Conservation (phyloP, 495 filamentous ascomycete genomes). For the Penicillium simplicissimum region DNA sequence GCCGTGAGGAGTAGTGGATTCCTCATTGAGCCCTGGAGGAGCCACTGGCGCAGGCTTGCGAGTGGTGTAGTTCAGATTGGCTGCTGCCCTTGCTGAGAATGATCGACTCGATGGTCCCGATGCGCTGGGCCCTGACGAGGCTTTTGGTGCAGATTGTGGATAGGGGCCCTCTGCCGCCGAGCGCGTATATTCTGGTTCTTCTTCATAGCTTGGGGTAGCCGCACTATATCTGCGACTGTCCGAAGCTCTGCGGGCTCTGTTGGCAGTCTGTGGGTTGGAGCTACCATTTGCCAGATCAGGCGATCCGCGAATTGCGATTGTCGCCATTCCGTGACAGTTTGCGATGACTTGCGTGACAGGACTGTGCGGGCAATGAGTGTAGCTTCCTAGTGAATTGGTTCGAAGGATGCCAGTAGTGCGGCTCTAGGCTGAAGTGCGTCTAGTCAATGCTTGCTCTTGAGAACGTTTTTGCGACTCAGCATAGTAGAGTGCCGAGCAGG, state of each 20-base stretch:
- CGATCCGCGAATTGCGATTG: slow-evolving; percentile 20
- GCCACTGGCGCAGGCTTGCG: slow-evolving; percentile 13
- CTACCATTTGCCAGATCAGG: slow-evolving; percentile 27
- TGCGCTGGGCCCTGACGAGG: neutral
- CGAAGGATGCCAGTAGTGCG: neutral
- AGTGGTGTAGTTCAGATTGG: slow-evolving; percentile 26
- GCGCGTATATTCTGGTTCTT: slow-evolving; percentile 8
- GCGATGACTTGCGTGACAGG: neutral
- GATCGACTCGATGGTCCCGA: slow-evolving; percentile 14
- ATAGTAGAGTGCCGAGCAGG: neutral
- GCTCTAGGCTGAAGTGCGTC: slow-evolving; percentile 11
- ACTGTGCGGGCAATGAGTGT: neutral
- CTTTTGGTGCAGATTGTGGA: slow-evolving; percentile 5
- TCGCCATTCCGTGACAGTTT: slow-evolving; percentile 18
- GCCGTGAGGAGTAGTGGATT: slow-evolving; percentile 29
- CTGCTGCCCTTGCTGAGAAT: slow-evolving; percentile 25
- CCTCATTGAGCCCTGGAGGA: slow-evolving; percentile 10
- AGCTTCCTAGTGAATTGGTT: neutral
- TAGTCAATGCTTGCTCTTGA: slow-evolving; percentile 3
- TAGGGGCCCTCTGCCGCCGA: slow-evolving; percentile 1
- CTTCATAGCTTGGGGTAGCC: slow-evolving; percentile 8
- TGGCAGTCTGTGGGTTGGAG: slow-evolving; percentile 10
- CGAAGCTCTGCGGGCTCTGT: slow-evolving; percentile 11
- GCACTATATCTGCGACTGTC: slow-evolving; percentile 18
- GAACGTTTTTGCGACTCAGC: slow-evolving; percentile 7